phyloP scores from a whole-genome alignment of 352 stramenopile genomes.

The Phytophthora sojae region DNA sequence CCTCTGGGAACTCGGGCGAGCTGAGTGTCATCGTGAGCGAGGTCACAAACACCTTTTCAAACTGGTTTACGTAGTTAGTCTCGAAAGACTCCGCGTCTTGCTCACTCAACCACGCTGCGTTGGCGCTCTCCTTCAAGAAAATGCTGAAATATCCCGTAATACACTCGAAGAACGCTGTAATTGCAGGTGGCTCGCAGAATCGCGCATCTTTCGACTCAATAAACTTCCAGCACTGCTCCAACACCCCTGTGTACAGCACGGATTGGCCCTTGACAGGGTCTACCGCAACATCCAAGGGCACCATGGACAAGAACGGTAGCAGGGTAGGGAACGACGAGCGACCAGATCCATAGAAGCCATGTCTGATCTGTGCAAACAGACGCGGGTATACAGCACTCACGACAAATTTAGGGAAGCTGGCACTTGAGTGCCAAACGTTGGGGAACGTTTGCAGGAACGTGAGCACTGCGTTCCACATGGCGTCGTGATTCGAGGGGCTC shows the following conservation, averaged over 20 bases:
- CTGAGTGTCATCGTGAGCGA: conserved; percentile 53
- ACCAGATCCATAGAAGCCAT: conserved; percentile 83
- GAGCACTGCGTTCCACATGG: conserved; percentile 81
- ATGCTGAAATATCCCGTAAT: conserved; percentile 72
- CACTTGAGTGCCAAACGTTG: conserved; percentile 47
- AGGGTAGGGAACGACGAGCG: conserved; percentile 71
- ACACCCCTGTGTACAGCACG: conserved; percentile 62
- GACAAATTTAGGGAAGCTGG: conserved; percentile 69
- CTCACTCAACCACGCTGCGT: conserved; percentile 37
- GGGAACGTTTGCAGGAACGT: conserved; percentile 69
- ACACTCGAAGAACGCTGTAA: conserved; percentile 78
- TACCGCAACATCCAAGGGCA: conserved; percentile 67
- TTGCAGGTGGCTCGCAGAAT: conserved; percentile 60
- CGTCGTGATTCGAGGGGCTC: conserved; percentile 66
- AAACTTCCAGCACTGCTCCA: conserved; percentile 82
- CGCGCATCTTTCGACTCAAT: conserved; percentile 60
- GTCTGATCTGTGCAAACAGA: conserved; percentile 74
- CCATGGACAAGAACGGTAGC: conserved; percentile 74
- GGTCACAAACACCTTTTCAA: conserved; percentile 65
- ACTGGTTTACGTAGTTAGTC: conserved; percentile 65
- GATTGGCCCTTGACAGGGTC: conserved; percentile 51
- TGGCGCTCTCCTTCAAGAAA: conserved; percentile 58
- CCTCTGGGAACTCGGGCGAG: conserved; percentile 43
- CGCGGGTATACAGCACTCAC: conserved; percentile 68
- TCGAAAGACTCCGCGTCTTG: conserved; percentile 30